These are phyloP conservation scores for Teratosphaeria zuluensis DNA, from an alignment of 2,329 filamentous ascomycete species.

Conservation along the genomic window DNA sequence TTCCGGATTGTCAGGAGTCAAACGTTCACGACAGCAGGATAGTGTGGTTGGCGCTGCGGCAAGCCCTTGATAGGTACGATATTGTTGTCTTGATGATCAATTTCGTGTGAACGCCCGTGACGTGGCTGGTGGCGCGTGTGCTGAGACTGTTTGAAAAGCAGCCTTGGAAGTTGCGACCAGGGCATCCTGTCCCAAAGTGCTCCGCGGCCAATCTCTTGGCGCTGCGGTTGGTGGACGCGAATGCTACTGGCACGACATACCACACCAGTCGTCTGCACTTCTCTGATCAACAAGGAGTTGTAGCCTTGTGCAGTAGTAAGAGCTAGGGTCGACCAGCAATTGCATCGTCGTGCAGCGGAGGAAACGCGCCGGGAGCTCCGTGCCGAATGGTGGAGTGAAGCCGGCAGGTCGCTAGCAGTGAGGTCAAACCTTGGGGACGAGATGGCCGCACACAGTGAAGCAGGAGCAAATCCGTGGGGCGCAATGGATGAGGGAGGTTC, in stretches of 20 bases:
- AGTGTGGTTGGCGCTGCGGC: too few species aligned
- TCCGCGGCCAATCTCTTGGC: neutral
- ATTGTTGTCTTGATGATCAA: too few species aligned
- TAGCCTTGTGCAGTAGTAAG: too few species aligned
- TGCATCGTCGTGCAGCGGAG: neutral
- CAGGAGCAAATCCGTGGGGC: neutral
- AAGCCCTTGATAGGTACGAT: too few species aligned
- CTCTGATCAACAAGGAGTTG: neutral
- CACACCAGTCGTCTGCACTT: neutral
- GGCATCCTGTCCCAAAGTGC: neutral
- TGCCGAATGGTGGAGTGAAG: neutral
- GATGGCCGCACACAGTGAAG: neutral
- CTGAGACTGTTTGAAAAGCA: too few species aligned
- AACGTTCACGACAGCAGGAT: neutral
- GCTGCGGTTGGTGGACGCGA: neutral
- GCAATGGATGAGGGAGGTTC: constrained; percentile 4
- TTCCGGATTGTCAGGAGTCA: neutral
- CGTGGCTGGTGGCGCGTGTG: too few species aligned
- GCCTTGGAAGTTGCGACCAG: neutral
- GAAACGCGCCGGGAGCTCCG: neutral
- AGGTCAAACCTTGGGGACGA: neutral
- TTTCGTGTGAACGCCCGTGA: too few species aligned
- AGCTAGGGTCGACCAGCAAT: too few species aligned
- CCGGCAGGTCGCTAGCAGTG: neutral
- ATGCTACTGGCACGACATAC: too few species aligned